These are phyloP conservation scores for Silene coronaria DNA, from an alignment of 179 eudicot genomes.

Conservation along the genomic window DNA sequence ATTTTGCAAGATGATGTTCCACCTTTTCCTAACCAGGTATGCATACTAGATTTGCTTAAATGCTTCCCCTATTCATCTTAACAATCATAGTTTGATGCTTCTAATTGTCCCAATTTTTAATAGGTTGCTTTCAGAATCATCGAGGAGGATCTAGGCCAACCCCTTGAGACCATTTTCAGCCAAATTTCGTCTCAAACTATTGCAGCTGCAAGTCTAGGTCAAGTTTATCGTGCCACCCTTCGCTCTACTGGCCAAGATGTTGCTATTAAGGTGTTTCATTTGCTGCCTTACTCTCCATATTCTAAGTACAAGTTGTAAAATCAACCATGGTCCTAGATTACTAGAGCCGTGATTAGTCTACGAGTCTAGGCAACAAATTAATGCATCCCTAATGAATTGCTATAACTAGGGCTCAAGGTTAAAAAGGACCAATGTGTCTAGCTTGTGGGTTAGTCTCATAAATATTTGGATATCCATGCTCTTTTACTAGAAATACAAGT, in stretches of 20 bases:
- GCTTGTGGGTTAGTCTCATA: background rate
- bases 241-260: conserved; percentile 89
- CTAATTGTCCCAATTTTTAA: conserved; percentile 24
- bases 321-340: background rate
- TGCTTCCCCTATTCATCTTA: conserved; percentile 12
- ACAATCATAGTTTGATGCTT: conserved; percentile 17
- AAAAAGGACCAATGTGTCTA: background rate
- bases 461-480: background rate
- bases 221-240: conserved; percentile 93
- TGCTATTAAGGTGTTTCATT: conserved; percentile 78
- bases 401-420: background rate
- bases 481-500: background rate
- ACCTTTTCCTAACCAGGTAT: conserved; percentile 84
- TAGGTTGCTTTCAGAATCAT: conserved; percentile 92
- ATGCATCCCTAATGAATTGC: background rate
- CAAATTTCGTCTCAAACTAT: conserved; percentile 84
- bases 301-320: conserved; percentile 10
- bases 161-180: conserved; percentile 92
- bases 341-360: background rate
- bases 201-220: conserved; percentile 98
- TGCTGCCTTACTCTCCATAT: conserved; percentile 23
- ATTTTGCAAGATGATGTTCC: conserved; percentile 99
- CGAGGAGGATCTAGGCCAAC: conserved; percentile 93
- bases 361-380: background rate
- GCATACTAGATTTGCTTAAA: conserved; percentile 7